Evolutionary conservation across 2,329 filamentous ascomycete species (phyloP), one percentile per base, ranked within the genome.

Genomic region (Colletotrichum sp.): DNA sequence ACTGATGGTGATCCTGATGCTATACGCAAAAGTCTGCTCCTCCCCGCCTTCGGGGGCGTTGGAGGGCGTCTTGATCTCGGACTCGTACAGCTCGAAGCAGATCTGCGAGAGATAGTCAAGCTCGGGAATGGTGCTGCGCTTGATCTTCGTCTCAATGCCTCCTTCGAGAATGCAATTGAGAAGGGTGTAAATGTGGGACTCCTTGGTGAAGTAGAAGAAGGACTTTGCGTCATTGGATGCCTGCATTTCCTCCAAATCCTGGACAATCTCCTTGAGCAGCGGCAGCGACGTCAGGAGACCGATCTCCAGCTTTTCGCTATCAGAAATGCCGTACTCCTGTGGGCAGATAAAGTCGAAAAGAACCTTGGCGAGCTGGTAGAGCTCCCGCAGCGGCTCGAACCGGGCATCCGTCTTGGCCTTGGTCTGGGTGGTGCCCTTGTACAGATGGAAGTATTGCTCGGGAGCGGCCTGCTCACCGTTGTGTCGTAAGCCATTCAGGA

Each of bases 161-260:
- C 98, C 97, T 84, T 99, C 97, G 30, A 99, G 91, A 79, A 99
- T 99, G 84, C 96, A 99, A 84, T 99, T 99, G 74, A 99, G 91
- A 7, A 99, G 90, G 7, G 97, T 99, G 87, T 99, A 99, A 78
- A 99, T 98, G 84, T 99, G 97, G 1, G 95, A 98, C 85, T 99
- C 97, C 85, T 99, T 99, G 78, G 97, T 99, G 85, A 99, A 99
- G 87, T 99, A 99, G 86, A 99, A 95, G 88, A 99, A 99, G 3
- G 94, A 96, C 83, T 98, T 98, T 60, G 96, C 96, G 79, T 98
- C 95, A 69, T 96, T 94, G 0, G 95, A 98, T 5, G 97, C 96
- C 85, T 99, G 97, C 85, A 99, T 95, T 85, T 99, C 96, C 86
- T 99, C 98, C 3, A 99, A 90, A 81, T 99, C 96, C 82, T 96